Evolutionary conservation across 2,329 filamentous ascomycete genomes (phyloP), one percentile per base, ranked within the genome.

Genomic region (Dactylellina sp.): DNA sequence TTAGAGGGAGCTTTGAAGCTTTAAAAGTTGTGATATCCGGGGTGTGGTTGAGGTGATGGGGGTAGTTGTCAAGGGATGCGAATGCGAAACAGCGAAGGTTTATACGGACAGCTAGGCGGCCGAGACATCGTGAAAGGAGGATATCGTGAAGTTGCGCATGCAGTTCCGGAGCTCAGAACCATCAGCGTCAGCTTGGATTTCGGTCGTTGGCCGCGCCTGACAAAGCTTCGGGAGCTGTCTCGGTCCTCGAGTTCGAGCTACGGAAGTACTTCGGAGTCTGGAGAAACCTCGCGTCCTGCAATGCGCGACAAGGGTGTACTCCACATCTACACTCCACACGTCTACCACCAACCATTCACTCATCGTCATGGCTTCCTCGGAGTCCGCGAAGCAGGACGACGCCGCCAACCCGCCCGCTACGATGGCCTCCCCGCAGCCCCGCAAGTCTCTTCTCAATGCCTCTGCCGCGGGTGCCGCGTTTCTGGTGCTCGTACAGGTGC

Each of bases 401-500:
- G 28, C 28, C 5, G 28, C 28, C 25, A 37, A 18, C 22, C 35
- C 71, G 22, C 63, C 70, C 5, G 44, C 50, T 35, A 24, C 50
- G 32, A 62, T 32, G 47, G 53, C 50, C 2, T 6, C 66, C 2
- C 7, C 52, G 22, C 14, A 37, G 18, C 57, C 59, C 16, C 70
- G 47, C 1, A 71, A 75, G 39, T 76, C 77, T 16, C 75, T 78
- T 22, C 78, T 79, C 55, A 77, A 76, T 37, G 70, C 76, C 37
- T 86, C 85, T 2, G 86, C 92, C 59, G 87, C 88, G 71, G 92
- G 92, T 64, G 92, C 92, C 60, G 91, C 91, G 12, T 89, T 95
- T 79, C 87, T 99, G 77, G 96, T 99, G 80, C 83, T 91, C 57
- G 88, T 97, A 47, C 95, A 98, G 82, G 85, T 99, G 76, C 85